Conservation (phyloP, 306 rosid species). For the Acmispon strigosus region DNA sequence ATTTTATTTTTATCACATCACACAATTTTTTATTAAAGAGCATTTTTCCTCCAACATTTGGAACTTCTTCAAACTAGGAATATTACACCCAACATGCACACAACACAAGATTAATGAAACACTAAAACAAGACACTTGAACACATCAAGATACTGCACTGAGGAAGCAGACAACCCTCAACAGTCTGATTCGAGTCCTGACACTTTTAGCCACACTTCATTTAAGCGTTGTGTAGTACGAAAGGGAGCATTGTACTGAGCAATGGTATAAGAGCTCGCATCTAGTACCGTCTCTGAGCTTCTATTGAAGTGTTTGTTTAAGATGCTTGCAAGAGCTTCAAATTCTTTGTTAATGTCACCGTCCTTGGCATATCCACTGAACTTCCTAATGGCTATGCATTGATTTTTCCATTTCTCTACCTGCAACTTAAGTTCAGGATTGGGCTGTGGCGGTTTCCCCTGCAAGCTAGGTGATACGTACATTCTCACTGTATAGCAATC, state of each 20-base stretch:
- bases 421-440: conserved; percentile 45
- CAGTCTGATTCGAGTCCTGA: conserved; percentile 27
- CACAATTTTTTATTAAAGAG: too few relatives aligned
- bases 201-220: conserved; percentile 65
- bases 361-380: conserved; percentile 69
- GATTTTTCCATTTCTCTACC: conserved; percentile 45
- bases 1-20: too few relatives aligned
- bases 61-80: too few relatives aligned
- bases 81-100: too few relatives aligned
- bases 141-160: not conserved
- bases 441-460: conserved; percentile 47
- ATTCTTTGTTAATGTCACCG: conserved; percentile 38
- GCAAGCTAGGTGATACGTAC: conserved; percentile 30
- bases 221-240: conserved; percentile 36
- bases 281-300: conserved; percentile 18
- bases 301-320: conserved; percentile 26
- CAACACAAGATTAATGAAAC: not conserved
- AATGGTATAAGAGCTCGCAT: conserved; percentile 33
- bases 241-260: conserved; percentile 65
- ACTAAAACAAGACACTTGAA: not conserved
- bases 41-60: too few relatives aligned
- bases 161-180: conserved; percentile 24
- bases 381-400: conserved; percentile 56
- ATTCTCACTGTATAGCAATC: conserved; percentile 34
- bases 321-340: conserved; percentile 40